Evolutionary conservation across 139 green algal species (phyloP), one percentile per base, ranked within the genome.

Genomic region (Micractinium conductrix): DNA sequence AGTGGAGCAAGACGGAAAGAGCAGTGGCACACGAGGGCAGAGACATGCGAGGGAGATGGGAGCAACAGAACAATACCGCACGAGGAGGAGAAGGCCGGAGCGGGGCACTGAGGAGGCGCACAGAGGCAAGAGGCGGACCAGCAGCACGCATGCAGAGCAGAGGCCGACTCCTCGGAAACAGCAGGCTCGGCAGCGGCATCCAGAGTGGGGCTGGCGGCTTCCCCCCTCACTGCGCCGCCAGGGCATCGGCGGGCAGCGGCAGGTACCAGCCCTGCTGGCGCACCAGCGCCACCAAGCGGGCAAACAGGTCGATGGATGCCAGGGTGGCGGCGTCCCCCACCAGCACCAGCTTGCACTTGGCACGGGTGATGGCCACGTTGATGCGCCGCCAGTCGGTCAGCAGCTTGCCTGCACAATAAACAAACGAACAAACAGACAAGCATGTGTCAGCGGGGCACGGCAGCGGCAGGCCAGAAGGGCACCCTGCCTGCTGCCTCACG

Each of bases 331-430:
- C 78, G 1, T 88, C 91, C 10, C 94, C 95, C 22, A 98, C 62
- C 53, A 98, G 80, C 44, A 98, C 58, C 68, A 97, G 88, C 89
- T 98, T 98, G 67, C 75, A 55, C 74, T 91, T 91, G 37, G 97
- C 95, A 10, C 96, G 88, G 4, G 97, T 99, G 43, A 99, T 74
- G 19, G 95, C 93, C 58, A 99, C 97, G 84, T 99, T 99, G 58
- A 99, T 86, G 37, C 97, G 92, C 58, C 95, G 91, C 91, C 90
- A 95, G 89, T 99, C 96, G 0, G 72, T 55, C 37, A 99, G 91
- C 82, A 98, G 81, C 30, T 81, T 79, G 14, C 93, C 90, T 70
- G 84, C 73, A 24, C 45, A 33, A 22, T 19, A 2, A 21, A 22
- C 19, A 62, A 62, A 58, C n/a, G 48, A 40, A 62, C 17, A n/a